Percentiles rank a stretch among this genome's conserved stretches.
These are phyloP conservation scores for Andrographis paniculata DNA, from an alignment of 305 asterid genomes.

Conservation along the genomic window DNA sequence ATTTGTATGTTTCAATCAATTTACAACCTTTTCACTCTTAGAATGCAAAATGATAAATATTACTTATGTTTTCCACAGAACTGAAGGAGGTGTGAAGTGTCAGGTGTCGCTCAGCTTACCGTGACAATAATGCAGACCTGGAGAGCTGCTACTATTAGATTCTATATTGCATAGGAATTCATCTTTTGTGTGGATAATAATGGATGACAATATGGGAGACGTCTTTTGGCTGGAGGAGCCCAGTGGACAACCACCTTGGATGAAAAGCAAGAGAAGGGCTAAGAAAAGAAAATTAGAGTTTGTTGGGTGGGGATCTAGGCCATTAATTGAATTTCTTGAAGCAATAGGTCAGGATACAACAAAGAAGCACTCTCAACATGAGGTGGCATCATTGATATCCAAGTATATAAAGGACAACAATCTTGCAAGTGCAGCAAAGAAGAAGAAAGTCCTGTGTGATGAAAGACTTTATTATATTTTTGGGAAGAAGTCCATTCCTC, in stretches of 20 bases:
- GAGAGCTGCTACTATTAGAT: conserved; percentile 11
- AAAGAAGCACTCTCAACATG: conserved; percentile 40
- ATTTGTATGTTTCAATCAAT: background rate
- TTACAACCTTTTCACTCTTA: background rate
- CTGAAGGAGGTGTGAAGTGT: background rate
- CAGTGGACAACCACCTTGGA: conserved; percentile 24
- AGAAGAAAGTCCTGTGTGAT: conserved; percentile 71
- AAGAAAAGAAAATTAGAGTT: conserved; percentile 48
- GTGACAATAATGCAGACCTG: conserved; percentile 11
- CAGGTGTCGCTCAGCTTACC: background rate
- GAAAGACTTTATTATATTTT: conserved; percentile 54
- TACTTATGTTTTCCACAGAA: background rate
- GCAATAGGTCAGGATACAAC: conserved; percentile 59
- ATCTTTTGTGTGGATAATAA: conserved; percentile 6
- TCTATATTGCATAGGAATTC: conserved; percentile 12
- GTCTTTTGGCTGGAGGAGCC: conserved; percentile 57
- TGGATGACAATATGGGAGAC: conserved; percentile 39
- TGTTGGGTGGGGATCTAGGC: conserved; percentile 80
- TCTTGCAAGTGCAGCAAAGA: conserved; percentile 50
- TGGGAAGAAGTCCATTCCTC: conserved; percentile 44
- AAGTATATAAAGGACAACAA: conserved; percentile 50
- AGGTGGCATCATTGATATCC: conserved; percentile 39
- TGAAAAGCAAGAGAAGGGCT: conserved; percentile 56
- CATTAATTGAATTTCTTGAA: conserved; percentile 72
- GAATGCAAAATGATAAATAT: background rate